Evolutionary conservation across 495 filamentous ascomycete species (phyloP), one percentile per base, ranked within the genome.

Genomic region (Penicillium desertorum): DNA sequence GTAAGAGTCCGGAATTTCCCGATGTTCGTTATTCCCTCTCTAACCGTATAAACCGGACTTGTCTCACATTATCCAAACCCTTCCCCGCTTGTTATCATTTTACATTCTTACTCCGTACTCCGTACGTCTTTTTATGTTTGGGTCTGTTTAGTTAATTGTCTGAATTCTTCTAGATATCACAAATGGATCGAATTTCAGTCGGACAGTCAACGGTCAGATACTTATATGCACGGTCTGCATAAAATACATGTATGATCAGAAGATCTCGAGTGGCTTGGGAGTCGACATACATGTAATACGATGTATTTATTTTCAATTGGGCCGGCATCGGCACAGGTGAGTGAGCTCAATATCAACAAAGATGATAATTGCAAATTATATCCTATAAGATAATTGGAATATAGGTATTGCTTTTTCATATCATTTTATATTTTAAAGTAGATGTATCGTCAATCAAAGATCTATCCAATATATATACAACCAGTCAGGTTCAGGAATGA

Each of bases 1-100:
- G 3, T 11, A 54, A 44, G 48, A 43, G 54, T 59, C 69, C 69
- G 67, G 55, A 62, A 65, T 32, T 61, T 60, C 62, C 68, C 68
- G 68, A 69, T 20, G 25, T 52, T 49, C 48, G 36, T 17, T 9
- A 12, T 39, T n/a, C 36, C 6, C 6, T 41, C 46, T 25, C 22
- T 25, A 36, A 23, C 56, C 52, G 22, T 30, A 43, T 12, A 19
- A 23, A 22, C 5, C 2, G 20, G 7, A 27, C 12, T 32, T 44
- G 19, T 22, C 37, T 34, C 37, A 23, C 29, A 32, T 37, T 14
- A 16, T 32, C 10, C 0, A 4, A 5, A 5, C 2, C 16, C 6
- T n/a, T n/a, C 1, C 5, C 16, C 36, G 16, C 36, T n/a, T 37
- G 14, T 6, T 6, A 7, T n/a, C 5, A 16, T 37, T 37, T 7